These are phyloP conservation scores for Boletus subcaerulescens DNA, from an alignment of 768 basidiomycete species.

Conservation along the genomic window DNA sequence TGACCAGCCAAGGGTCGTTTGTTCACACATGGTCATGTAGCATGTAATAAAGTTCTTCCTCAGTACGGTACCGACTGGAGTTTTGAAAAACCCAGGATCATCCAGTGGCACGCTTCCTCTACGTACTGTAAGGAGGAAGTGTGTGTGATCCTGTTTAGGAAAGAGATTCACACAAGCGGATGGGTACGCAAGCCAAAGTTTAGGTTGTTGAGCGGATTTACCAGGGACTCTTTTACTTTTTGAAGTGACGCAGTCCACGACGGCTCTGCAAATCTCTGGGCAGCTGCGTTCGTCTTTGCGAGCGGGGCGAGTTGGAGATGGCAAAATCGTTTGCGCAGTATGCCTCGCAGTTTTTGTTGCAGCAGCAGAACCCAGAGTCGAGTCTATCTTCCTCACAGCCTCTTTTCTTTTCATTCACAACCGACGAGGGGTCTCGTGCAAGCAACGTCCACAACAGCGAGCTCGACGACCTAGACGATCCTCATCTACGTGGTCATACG, in stretches of 20 bases:
- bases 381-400: slow-evolving; percentile 66
- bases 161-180: slow-evolving; percentile 17
- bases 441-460: slow-evolving; percentile 47
- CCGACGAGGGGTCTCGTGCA: slow-evolving; percentile 60
- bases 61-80: too few species aligned
- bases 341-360: slow-evolving; percentile 77
- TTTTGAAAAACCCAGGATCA: too few species aligned
- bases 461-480: slow-evolving; percentile 75
- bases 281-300: slow-evolving; percentile 15
- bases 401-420: slow-evolving; percentile 86
- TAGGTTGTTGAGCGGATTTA: slow-evolving; percentile 19
- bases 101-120: too few species aligned
- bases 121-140: too few species aligned
- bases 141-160: slow-evolving; percentile 5
- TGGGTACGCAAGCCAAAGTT: slow-evolving; percentile 22
- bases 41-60: too few species aligned
- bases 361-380: slow-evolving; percentile 50
- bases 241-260: slow-evolving; percentile 10
- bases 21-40: too few species aligned
- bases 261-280: slow-evolving; percentile 6
- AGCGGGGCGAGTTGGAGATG: slow-evolving; percentile 33
- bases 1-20: too few species aligned
- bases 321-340: slow-evolving; percentile 77
- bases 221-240: slow-evolving; percentile 8
- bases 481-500: slow-evolving; percentile 50